These are phyloP conservation scores for Silene conica DNA, from an alignment of 148 eudicot species.

Conservation along the genomic window DNA sequence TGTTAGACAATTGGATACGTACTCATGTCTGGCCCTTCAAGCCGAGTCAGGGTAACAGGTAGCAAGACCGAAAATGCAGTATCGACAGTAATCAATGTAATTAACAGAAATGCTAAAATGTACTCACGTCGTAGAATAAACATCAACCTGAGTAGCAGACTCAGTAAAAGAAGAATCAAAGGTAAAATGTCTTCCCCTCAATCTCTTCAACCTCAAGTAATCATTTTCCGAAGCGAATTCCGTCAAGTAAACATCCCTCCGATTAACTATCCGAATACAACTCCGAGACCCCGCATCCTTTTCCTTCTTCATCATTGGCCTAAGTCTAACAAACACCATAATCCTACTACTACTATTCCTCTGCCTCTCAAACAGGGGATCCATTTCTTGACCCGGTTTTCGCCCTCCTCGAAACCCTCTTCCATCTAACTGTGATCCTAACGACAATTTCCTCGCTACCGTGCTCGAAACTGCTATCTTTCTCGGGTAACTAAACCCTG, in stretches of 20 bases:
- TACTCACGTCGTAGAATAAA: constrained; percentile 81
- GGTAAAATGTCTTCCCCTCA: constrained; percentile 79
- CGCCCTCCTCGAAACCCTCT: constrained; percentile 24
- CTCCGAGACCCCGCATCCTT: constrained; percentile 58
- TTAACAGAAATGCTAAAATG: constrained; percentile 9
- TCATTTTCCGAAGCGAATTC: constrained; percentile 67
- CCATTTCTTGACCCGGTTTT: constrained; percentile 40
- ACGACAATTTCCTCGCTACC: constrained; percentile 63
- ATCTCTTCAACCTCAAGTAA: constrained; percentile 78
- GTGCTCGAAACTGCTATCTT: constrained; percentile 34
- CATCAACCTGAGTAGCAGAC: constrained; percentile 59
- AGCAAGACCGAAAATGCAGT: too few relatives aligned
- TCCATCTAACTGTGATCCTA: constrained; percentile 45
- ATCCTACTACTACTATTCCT: constrained; percentile 43
- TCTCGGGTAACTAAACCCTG: constrained; percentile 49
- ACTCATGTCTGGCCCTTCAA: too few relatives aligned
- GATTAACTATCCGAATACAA: constrained; percentile 61
- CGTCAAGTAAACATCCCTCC: constrained; percentile 71
- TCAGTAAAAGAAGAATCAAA: constrained; percentile 84
- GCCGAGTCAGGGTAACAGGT: too few relatives aligned
- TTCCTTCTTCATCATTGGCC: constrained; percentile 80
- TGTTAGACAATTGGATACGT: too few relatives aligned
- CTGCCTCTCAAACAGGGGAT: constrained; percentile 31
- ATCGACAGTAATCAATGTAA: background rate
- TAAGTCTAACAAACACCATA: constrained; percentile 80